Evolutionary conservation across 2,329 filamentous ascomycete species (phyloP).

Genomic region (Didymella lethalis): DNA sequence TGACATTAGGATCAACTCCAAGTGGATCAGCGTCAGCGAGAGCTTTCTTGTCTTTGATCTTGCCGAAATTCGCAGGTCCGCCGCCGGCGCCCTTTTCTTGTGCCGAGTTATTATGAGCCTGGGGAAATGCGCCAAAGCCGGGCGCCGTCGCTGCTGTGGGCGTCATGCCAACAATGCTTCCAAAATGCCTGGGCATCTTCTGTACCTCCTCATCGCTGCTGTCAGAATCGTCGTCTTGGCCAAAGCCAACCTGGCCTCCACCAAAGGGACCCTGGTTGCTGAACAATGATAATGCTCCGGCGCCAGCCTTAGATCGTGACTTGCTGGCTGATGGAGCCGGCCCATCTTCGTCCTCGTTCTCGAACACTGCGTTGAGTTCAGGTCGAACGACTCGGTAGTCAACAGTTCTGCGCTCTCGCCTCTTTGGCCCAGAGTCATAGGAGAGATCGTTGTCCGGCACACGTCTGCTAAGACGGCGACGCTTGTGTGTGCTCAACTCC

Average conservation of each 20-base stretch:
- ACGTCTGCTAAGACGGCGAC: slow-evolving; percentile 44
- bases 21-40: slow-evolving; percentile 93
- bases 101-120: slow-evolving; percentile 65
- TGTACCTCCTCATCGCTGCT: slow-evolving; percentile 94
- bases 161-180: slow-evolving; percentile 71
- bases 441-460: slow-evolving; percentile 54
- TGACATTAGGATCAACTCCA: slow-evolving; percentile 89
- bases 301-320: slow-evolving; percentile 68
- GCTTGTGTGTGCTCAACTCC: slow-evolving; percentile 63
- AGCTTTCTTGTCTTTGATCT: slow-evolving; percentile 90
- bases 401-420: slow-evolving; percentile 70
- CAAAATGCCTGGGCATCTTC: slow-evolving; percentile 61
- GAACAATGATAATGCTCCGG: slow-evolving; percentile 73
- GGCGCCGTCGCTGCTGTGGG: slow-evolving; percentile 62
- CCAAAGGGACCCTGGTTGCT: slow-evolving; percentile 94
- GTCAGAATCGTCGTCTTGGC: slow-evolving; percentile 84
- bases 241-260: slow-evolving; percentile 80
- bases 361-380: slow-evolving; percentile 72
- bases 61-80: slow-evolving; percentile 84
- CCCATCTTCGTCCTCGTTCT: slow-evolving; percentile 77
- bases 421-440: slow-evolving; percentile 66
- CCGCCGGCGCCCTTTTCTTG: slow-evolving; percentile 61
- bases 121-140: slow-evolving; percentile 61
- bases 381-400: slow-evolving; percentile 88
- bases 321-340: slow-evolving; percentile 72